Conservation (phyloP, 169 alveolate species). For the Cyclospora cayetanensis region DNA sequence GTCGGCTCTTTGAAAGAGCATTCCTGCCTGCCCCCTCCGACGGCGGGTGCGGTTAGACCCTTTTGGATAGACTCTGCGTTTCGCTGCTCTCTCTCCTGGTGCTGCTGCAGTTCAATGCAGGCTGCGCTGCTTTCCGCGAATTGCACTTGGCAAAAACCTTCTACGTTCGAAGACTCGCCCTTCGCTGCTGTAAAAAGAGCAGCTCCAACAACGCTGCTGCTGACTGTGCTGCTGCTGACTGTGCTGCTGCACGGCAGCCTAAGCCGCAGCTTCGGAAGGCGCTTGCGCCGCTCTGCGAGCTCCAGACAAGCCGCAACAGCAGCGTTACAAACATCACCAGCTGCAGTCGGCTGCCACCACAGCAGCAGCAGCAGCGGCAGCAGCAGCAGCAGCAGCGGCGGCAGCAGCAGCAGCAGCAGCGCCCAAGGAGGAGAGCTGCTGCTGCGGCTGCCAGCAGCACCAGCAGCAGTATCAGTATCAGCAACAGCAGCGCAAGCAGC, state of each 20-base stretch:
- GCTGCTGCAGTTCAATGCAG: conserved; percentile 46
- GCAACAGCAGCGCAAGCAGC: neutral
- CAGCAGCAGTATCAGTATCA: neutral
- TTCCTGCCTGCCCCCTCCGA: no score
- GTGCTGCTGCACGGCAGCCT: neutral
- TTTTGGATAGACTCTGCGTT: no score
- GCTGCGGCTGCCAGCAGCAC: no score
- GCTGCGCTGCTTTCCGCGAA: neutral
- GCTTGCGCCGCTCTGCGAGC: neutral
- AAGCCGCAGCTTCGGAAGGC: neutral
- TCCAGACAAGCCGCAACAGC: neutral
- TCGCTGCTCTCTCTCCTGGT: conserved; percentile 2
- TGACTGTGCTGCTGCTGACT: no score
- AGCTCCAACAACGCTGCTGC: neutral
- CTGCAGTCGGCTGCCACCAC: neutral
- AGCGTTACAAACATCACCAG: conserved; percentile 23
- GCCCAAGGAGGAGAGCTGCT: neutral
- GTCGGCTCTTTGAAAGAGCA: no score
- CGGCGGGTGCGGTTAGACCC: no score
- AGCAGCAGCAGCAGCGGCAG: conserved; percentile 6
- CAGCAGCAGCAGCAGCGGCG: neutral
- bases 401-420: conserved; percentile 21
- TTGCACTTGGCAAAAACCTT: neutral
- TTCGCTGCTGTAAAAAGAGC: conserved; percentile 6
- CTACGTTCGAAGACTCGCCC: neutral